Evolutionary conservation across 2,329 filamentous ascomycete genomes (phyloP), one percentile per base, ranked within the genome.

Genomic region (Pyricularia grisea): DNA sequence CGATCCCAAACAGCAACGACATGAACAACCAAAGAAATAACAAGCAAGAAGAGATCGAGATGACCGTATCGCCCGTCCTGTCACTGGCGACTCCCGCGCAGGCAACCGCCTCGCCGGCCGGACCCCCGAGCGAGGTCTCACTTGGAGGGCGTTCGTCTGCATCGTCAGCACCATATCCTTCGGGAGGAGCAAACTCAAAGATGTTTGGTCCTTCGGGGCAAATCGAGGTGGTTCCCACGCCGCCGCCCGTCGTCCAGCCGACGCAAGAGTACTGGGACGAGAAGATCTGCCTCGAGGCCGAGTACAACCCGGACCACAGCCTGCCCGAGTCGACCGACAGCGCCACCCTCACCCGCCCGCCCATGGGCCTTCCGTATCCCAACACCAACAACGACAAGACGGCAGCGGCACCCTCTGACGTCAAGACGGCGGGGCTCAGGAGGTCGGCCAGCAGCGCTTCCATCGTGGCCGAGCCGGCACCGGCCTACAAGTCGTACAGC

Each of bases 211-310:
- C 65, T 3, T 27, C 31, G 14, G 65, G 65, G 1, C 31, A 36
- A 6, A 23, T 66, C 30, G 65, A 66, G 65, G 65, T 66, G 17
- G 65, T 66, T 3, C 30, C 65, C 7, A n/a, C 11, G 31, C 2
- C 65, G 31, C 31, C 65, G 2, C 65, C 65, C 20, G 36, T 66
- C 11, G n/a, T 31, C 9, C 65, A 66, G 6, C 65, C 65, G 31
- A 31, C 31, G 65, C 65, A 66, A 31, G 30, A 66, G 11, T 66
- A 66, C 65, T 66, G 65, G 65, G 65, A 66, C 65, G 65, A 66
- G 20, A 66, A 66, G 65, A 66, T 66, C 17, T 36, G 30, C 30
- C 65, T 66, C n/a, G 65, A 66, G 31, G 65, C 30, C 31, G 65
- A 66, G 20, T 66, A 66, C 31, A 66, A 66, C 31, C 31, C 65